A percentile compares a stretch with the other conserved stretches of the same genome.
phyloP scores from a whole-genome alignment of 1,139 yeast species.

The Kazachstania sp. region DNA sequence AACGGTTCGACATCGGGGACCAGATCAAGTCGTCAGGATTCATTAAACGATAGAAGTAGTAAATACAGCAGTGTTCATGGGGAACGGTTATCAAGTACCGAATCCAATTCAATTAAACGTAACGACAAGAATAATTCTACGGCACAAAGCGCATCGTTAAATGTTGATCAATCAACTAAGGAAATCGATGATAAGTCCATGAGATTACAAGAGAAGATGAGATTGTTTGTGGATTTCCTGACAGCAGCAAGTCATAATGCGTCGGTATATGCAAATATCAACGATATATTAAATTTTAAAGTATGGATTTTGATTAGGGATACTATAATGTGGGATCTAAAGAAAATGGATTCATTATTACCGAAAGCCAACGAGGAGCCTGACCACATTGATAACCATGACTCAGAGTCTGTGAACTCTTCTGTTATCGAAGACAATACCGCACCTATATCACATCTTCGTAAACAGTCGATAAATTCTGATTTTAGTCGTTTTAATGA shows the following conservation, averaged over 20 bases:
- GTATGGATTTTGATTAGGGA: slow-evolving; percentile 30
- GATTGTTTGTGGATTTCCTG: slow-evolving; percentile 22
- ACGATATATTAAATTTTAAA: slow-evolving; percentile 27
- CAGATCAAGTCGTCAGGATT: background rate
- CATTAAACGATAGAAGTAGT: background rate
- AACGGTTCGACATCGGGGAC: background rate
- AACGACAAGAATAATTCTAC: background rate
- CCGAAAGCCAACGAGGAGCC: background rate
- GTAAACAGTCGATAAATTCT: slow-evolving; percentile 5
- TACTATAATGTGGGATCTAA: slow-evolving; percentile 29
- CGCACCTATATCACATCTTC: background rate
- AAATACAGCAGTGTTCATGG: background rate
- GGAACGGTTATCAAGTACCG: background rate
- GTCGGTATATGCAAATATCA: slow-evolving; percentile 25
- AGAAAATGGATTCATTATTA: slow-evolving; percentile 8
- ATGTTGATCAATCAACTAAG: slow-evolving; percentile 8
- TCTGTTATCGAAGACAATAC: slow-evolving; percentile 1
- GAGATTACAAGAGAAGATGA: slow-evolving; percentile 14
- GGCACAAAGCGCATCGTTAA: slow-evolving; percentile 4
- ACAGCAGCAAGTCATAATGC: slow-evolving; percentile 29
- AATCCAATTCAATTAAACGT: background rate
- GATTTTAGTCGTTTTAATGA: slow-evolving; percentile 6
- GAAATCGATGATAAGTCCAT: slow-evolving; percentile 3
- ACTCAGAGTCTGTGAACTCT: background rate
- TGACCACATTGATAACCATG: background rate